Evolutionary conservation across 2,329 filamentous ascomycete species (phyloP).

Genomic region (Phaeoacremonium minimum): DNA sequence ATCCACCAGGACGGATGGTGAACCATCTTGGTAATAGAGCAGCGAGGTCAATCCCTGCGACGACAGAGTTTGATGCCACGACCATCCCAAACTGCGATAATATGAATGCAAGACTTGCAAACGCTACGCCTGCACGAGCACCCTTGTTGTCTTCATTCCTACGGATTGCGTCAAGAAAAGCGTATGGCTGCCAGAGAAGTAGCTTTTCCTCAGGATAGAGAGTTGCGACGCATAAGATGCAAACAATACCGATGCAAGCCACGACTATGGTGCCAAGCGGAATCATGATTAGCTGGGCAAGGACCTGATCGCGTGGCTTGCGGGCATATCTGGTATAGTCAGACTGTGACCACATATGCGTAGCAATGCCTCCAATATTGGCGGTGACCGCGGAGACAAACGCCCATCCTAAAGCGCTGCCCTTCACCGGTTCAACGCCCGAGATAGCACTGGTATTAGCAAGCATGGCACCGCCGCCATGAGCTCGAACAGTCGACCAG

Average conservation of each 20-base stretch:
- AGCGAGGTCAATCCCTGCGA: conserved; percentile 20
- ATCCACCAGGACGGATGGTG: conserved; percentile 11
- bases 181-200: conserved; percentile 21
- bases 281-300: conserved; percentile 19
- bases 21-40: conserved; percentile 18
- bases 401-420: conserved; percentile 16
- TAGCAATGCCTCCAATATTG: conserved; percentile 21
- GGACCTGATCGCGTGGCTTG: conserved; percentile 19
- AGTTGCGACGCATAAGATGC: conserved; percentile 20
- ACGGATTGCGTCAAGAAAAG: conserved; percentile 17
- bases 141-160: conserved; percentile 8
- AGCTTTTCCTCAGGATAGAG: conserved; percentile 16
- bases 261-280: conserved; percentile 19
- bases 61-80: conserved; percentile 13
- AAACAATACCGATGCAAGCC: conserved; percentile 20
- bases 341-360: conserved; percentile 21
- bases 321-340: conserved; percentile 24
- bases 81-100: conserved; percentile 14
- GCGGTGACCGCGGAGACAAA: conserved; percentile 20
- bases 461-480: conserved; percentile 17
- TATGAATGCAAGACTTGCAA: conserved; percentile 14
- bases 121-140: conserved; percentile 12
- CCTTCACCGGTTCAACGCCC: conserved; percentile 13
- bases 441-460: conserved; percentile 13
- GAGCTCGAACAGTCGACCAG: conserved; percentile 20